Evolutionary conservation across 768 basidiomycete genomes (phyloP).

Genomic region (Boletus rufocinnamomeus): DNA sequence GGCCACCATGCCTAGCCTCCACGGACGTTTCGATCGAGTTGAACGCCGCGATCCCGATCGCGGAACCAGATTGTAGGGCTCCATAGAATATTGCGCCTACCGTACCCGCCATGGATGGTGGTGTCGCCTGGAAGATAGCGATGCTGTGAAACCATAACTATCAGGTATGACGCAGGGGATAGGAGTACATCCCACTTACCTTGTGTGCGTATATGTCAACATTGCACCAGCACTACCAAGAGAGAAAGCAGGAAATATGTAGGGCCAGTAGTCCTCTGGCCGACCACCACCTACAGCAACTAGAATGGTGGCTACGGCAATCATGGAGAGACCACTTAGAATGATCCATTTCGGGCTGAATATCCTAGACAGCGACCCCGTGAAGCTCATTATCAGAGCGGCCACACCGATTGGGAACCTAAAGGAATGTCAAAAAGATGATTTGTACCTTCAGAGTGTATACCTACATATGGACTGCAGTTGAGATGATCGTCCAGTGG

Average conservation of each 20-base stretch:
- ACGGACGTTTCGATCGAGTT: constrained; percentile 50
- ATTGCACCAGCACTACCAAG: constrained; percentile 49
- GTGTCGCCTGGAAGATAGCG: constrained; percentile 50
- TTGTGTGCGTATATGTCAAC: constrained; percentile 48
- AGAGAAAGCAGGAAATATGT: constrained; percentile 50
- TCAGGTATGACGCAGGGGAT: neutral
- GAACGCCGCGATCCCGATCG: constrained; percentile 51
- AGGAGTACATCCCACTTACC: constrained; percentile 32
- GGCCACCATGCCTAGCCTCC: constrained; percentile 36
- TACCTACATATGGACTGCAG: constrained; percentile 43
- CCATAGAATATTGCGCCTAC: constrained; percentile 60
- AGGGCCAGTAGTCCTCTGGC: constrained; percentile 46
- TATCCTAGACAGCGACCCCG: constrained; percentile 41
- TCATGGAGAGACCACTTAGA: constrained; percentile 41
- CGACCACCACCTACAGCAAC: constrained; percentile 44
- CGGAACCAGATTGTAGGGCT: constrained; percentile 53
- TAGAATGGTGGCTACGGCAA: constrained; percentile 41
- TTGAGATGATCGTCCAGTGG: constrained; percentile 42
- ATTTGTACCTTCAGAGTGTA: neutral
- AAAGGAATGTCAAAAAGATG: constrained; percentile 5
- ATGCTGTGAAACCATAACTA: constrained; percentile 36
- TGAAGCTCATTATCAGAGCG: constrained; percentile 40
- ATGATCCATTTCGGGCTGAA: constrained; percentile 48
- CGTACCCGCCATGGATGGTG: constrained; percentile 51
- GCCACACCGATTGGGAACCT: constrained; percentile 46